Conservation (phyloP, 176 grass and related monocot species). For the Cocos nucifera region DNA sequence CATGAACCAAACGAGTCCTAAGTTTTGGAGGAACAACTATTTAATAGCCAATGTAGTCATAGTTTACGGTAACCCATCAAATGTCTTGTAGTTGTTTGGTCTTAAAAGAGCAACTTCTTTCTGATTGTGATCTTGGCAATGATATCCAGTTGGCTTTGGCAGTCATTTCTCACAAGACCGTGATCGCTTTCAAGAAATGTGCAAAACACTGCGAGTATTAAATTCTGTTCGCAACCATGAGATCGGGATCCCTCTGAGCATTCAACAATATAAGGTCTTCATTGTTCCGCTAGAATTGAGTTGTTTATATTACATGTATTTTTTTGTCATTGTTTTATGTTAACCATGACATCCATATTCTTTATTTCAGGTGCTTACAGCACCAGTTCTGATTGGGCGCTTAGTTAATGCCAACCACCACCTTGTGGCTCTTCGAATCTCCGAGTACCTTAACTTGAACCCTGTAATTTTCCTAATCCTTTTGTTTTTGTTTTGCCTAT, state of each 20-base stretch:
- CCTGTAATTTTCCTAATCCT: constrained; percentile 49
- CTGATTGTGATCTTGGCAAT: constrained; percentile 76
- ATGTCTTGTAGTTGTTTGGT: neutral
- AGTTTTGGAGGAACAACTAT: no score
- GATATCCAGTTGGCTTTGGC: constrained; percentile 99
- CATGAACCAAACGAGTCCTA: no score
- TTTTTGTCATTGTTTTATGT: constrained; percentile 12
- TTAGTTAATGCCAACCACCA: constrained; percentile 86
- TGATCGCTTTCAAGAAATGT: constrained; percentile 91
- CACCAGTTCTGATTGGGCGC: constrained; percentile 72
- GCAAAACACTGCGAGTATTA: constrained; percentile 80
- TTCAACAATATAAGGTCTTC: constrained; percentile 84
- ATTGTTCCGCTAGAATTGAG: neutral
- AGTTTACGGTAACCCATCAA: no score
- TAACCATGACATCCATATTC: constrained; percentile 17
- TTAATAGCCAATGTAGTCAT: no score
- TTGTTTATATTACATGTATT: neutral
- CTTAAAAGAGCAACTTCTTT: constrained; percentile 41
- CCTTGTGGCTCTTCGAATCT: constrained; percentile 86
- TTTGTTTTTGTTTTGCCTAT: neutral
- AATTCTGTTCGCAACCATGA: constrained; percentile 76
- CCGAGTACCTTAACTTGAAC: constrained; percentile 82
- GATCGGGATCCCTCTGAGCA: constrained; percentile 86
- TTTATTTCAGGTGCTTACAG: constrained; percentile 66
- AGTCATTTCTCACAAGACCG: constrained; percentile 58